A percentile compares a stretch with the other conserved stretches of the same genome.
Conservation (phyloP, 179 eudicot genomes). For the Amaranthus tricolor region DNA sequence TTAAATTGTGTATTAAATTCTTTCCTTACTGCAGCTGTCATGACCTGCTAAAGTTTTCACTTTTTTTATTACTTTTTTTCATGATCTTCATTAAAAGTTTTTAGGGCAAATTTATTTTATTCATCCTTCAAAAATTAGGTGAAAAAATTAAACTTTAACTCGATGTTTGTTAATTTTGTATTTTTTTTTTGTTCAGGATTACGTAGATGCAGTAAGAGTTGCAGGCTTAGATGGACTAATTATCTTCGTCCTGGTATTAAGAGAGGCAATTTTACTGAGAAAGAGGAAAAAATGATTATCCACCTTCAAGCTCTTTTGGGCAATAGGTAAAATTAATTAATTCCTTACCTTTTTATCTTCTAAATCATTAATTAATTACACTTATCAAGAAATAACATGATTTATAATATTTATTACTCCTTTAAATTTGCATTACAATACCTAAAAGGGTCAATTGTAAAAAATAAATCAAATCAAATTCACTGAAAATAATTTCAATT, state of each 20-base stretch:
- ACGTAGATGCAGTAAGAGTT: slow-evolving; percentile 89
- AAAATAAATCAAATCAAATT: too few relatives aligned
- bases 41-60: slow-evolving; percentile 7
- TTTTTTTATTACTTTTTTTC: neutral
- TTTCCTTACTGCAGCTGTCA: slow-evolving; percentile 22
- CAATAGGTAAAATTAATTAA: slow-evolving; percentile 47
- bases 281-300: slow-evolving; percentile 80
- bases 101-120: slow-evolving; percentile 17
- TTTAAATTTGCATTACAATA: slow-evolving; percentile 3
- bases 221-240: slow-evolving; percentile 86
- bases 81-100: slow-evolving; percentile 1
- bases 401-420: neutral
- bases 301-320: slow-evolving; percentile 94
- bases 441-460: too few relatives aligned
- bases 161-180: neutral
- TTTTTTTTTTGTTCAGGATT: slow-evolving; percentile 38
- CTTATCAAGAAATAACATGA: too few relatives aligned
- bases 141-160: neutral
- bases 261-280: slow-evolving; percentile 73
- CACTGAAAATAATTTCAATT: too few relatives aligned
- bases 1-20: slow-evolving; percentile 48
- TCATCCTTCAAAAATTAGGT: neutral
- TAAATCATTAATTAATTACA: neutral
- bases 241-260: slow-evolving; percentile 87
- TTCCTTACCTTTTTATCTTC: neutral